phyloP scores from a whole-genome alignment of 192 early-diverging fungal species.

The Piromyces finnis region DNA sequence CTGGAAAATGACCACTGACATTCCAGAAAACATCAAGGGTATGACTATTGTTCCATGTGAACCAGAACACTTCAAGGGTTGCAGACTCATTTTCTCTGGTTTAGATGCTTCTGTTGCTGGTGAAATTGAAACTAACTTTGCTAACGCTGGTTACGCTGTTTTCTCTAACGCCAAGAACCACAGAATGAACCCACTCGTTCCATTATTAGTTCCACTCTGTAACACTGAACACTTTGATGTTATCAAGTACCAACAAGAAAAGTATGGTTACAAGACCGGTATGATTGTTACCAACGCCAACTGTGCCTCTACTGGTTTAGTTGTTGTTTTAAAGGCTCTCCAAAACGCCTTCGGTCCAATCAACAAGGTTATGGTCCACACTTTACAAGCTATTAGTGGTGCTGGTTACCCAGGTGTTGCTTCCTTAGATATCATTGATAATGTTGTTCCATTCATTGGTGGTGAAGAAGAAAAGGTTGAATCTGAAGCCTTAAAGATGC shows the following conservation, averaged over 20 bases:
- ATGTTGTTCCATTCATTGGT: constrained; percentile 81
- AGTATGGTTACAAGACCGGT: constrained; percentile 26
- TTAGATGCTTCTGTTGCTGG: constrained; percentile 87
- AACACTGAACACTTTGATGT: constrained; percentile 79
- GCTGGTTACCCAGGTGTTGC: constrained; percentile 95
- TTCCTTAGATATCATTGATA: constrained; percentile 88
- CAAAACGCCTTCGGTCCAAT: constrained; percentile 84
- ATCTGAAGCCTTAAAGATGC: constrained; percentile 79
- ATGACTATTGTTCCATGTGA: constrained; percentile 54
- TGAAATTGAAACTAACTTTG: constrained; percentile 79
- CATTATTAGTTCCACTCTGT: constrained; percentile 82
- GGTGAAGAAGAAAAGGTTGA: constrained; percentile 98
- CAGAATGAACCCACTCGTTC: constrained; percentile 71
- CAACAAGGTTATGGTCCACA: constrained; percentile 61
- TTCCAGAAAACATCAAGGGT: constrained; percentile 37
- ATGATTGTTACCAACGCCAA: constrained; percentile 94
- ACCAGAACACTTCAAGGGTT: constrained; percentile 52
- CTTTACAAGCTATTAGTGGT: constrained; percentile 91
- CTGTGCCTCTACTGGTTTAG: constrained; percentile 95
- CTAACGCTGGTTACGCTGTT: constrained; percentile 70
- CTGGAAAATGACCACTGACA: constrained; percentile 75
- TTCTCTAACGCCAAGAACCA: constrained; percentile 97
- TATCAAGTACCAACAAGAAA: constrained; percentile 48
- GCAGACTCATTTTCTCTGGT: constrained; percentile 88
- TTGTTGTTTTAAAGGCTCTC: constrained; percentile 51